phyloP scores from a whole-genome alignment of 2,329 filamentous ascomycete genomes.

The Hirsutella minnesotensis region DNA sequence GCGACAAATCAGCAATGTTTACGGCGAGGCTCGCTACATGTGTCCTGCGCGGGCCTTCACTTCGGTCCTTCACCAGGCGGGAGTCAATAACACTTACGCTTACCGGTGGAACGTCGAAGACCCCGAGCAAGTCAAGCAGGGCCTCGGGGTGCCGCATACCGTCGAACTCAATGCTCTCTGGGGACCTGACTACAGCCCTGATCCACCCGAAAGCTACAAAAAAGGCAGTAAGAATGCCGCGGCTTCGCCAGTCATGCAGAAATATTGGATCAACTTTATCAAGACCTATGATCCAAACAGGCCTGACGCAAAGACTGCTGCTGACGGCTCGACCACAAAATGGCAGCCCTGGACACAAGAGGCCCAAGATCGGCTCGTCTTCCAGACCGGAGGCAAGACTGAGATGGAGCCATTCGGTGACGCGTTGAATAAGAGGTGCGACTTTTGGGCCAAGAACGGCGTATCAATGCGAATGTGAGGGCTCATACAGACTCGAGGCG shows the following conservation, averaged over 20 bases:
- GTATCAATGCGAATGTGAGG: constrained; percentile 11
- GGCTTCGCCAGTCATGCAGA: constrained; percentile 50
- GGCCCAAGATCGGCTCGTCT: constrained; percentile 20
- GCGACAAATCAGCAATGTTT: constrained; percentile 23
- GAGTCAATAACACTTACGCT: constrained; percentile 40
- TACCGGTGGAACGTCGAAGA: constrained; percentile 62
- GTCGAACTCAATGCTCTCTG: constrained; percentile 57
- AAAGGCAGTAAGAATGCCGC: constrained; percentile 37
- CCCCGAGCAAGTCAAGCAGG: constrained; percentile 33
- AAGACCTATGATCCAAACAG: constrained; percentile 52
- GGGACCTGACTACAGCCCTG: constrained; percentile 42
- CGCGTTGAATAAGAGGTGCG: constrained; percentile 14
- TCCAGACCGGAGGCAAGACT: constrained; percentile 26
- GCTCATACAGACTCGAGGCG: neutral
- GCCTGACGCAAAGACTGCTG: constrained; percentile 14
- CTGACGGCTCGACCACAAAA: constrained; percentile 8
- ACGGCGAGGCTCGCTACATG: constrained; percentile 23
- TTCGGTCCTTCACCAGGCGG: constrained; percentile 15
- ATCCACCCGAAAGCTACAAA: constrained; percentile 44
- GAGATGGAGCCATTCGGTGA: constrained; percentile 24
- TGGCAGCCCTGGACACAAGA: constrained; percentile 28
- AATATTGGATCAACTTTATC: constrained; percentile 68
- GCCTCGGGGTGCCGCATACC: constrained; percentile 55
- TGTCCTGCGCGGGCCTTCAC: constrained; percentile 21
- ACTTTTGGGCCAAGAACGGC: constrained; percentile 11